These are phyloP conservation scores for Aspergillus sojae DNA, from an alignment of 2,329 filamentous ascomycete species.

Conservation along the genomic window DNA sequence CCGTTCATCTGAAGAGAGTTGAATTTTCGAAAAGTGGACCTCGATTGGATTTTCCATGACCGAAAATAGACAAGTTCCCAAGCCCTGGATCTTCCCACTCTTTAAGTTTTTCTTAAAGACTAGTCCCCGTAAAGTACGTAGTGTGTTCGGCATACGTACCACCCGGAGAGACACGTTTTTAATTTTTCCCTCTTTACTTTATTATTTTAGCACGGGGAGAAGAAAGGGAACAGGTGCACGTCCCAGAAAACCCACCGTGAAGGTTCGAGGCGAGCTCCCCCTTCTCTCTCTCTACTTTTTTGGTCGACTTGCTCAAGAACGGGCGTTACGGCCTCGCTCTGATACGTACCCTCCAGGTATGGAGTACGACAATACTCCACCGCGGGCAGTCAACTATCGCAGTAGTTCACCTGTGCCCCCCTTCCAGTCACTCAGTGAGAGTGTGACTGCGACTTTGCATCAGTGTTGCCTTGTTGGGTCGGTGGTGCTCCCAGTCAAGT, in stretches of 20 bases:
- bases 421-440: conserved; percentile 1
- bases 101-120: neutral
- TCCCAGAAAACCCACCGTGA: neutral
- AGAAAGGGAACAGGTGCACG: neutral
- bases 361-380: neutral
- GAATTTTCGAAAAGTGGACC: neutral
- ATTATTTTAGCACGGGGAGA: conserved; percentile 1
- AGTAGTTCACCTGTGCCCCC: neutral
- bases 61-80: conserved; percentile 8
- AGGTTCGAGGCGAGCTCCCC: neutral
- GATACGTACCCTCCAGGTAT: neutral
- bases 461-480: conserved; percentile 9
- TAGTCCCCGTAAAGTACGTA: neutral
- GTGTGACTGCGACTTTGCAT: conserved; percentile 17
- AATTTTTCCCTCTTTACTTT: neutral
- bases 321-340: neutral
- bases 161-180: conserved; percentile 8
- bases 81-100: neutral
- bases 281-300: neutral
- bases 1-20: neutral
- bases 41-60: neutral
- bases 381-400: neutral
- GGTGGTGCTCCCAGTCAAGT: conserved; percentile 2
- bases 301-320: neutral
- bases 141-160: conserved; percentile 5